A percentile compares a stretch with the other conserved stretches of the same genome.
Conservation (phyloP, 2,329 filamentous ascomycete genomes). For the Onygena corvina region DNA sequence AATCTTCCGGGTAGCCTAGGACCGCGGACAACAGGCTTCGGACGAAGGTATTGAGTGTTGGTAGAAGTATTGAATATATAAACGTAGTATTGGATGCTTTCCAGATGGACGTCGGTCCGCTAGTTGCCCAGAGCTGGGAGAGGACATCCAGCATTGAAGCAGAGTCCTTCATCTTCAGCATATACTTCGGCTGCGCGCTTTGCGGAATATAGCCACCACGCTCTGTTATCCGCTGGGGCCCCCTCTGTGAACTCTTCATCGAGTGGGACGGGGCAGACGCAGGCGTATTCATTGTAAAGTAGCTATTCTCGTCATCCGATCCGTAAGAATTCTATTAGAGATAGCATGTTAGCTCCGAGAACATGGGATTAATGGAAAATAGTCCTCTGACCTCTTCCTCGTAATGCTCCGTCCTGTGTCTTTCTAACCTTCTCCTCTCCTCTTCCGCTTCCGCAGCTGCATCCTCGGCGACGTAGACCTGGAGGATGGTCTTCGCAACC, state of each 20-base stretch:
- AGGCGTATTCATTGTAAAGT: slow-evolving; percentile 59
- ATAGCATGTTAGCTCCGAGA: neutral
- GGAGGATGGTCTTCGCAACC: slow-evolving; percentile 85
- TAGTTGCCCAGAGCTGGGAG: slow-evolving; percentile 75
- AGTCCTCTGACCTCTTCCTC: slow-evolving; percentile 24
- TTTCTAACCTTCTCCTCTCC: slow-evolving; percentile 21
- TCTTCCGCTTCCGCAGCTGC: slow-evolving; percentile 25
- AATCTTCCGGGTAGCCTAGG: slow-evolving; percentile 75
- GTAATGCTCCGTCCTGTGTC: slow-evolving; percentile 22
- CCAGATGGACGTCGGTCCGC: slow-evolving; percentile 86
- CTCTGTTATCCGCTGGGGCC: slow-evolving; percentile 34
- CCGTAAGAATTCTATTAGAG: slow-evolving; percentile 31
- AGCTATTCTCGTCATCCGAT: slow-evolving; percentile 65
- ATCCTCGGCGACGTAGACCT: slow-evolving; percentile 50
- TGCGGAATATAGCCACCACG: slow-evolving; percentile 35
- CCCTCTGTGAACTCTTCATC: slow-evolving; percentile 29
- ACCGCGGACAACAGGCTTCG: slow-evolving; percentile 81
- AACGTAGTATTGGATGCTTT: slow-evolving; percentile 88
- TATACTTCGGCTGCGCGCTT: slow-evolving; percentile 40
- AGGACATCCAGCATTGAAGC: slow-evolving; percentile 80
- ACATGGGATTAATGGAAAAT: too few species aligned
- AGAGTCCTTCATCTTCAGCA: slow-evolving; percentile 57
- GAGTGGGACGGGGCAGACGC: slow-evolving; percentile 32
- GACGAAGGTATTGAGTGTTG: slow-evolving; percentile 83
- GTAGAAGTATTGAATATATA: slow-evolving; percentile 74